These are phyloP conservation scores for Zygoascus sp. DNA, from an alignment of 1,139 yeast genomes.

Conservation along the genomic window DNA sequence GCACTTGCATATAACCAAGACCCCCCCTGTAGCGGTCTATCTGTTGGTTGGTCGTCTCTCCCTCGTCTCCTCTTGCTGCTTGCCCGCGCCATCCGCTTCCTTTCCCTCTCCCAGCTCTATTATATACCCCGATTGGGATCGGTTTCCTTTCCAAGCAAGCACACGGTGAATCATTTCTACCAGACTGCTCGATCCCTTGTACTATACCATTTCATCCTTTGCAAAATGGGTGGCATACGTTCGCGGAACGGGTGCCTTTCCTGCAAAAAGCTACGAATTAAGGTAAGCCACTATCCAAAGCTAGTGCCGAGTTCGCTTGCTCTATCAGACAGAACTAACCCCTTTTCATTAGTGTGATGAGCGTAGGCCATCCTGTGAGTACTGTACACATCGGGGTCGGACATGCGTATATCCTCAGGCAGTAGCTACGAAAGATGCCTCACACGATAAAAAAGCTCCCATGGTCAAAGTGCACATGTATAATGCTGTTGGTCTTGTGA, in stretches of 20 bases:
- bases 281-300: no score
- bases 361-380: conserved; percentile 12
- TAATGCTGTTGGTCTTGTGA: neutral
- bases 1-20: no score
- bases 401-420: conserved; percentile 10
- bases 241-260: conserved; percentile 62
- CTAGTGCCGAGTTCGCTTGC: no score
- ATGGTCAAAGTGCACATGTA: neutral
- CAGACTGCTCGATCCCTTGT: no score
- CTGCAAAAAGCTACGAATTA: conserved; percentile 74
- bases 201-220: no score
- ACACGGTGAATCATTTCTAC: no score
- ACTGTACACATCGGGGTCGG: conserved; percentile 9
- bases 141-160: no score
- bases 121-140: no score
- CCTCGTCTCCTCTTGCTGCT: neutral
- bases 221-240: neutral
- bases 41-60: neutral
- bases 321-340: no score
- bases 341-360: conserved; percentile 11
- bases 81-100: neutral
- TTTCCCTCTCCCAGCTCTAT: neutral
- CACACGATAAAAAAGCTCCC: neutral
- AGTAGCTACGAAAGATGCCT: neutral
- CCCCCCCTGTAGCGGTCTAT: no score